Percentiles rank a stretch among this genome's conserved stretches.
phyloP scores from a whole-genome alignment of 306 rosid species.

The Ceratonia siliqua region DNA sequence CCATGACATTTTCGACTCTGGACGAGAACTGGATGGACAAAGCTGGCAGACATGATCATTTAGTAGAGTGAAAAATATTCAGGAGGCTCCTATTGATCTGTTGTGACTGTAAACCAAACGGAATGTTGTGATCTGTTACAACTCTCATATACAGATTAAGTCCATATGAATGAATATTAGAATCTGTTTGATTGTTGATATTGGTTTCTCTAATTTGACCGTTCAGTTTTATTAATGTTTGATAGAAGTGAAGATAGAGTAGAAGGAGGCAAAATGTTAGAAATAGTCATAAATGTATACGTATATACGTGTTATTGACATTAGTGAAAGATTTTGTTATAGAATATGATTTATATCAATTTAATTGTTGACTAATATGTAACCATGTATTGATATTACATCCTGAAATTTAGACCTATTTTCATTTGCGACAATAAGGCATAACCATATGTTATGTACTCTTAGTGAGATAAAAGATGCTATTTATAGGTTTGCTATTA shows the following conservation, averaged over 20 bases:
- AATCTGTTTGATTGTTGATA: background rate
- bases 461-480: too few relatives aligned
- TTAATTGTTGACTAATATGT: background rate
- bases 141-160: background rate
- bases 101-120: background rate
- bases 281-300: too few relatives aligned
- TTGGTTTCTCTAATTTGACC: background rate
- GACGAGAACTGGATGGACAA: background rate
- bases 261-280: too few relatives aligned
- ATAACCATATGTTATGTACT: too few relatives aligned
- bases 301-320: too few relatives aligned
- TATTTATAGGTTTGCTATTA: too few relatives aligned
- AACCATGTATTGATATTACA: too few relatives aligned
- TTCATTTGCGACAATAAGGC: too few relatives aligned
- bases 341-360: background rate
- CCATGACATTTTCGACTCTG: background rate
- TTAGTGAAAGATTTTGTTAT: too few relatives aligned
- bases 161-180: slow-evolving; percentile 4
- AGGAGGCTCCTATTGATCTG: background rate
- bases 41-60: background rate
- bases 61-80: slow-evolving; percentile 2
- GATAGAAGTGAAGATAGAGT: too few relatives aligned
- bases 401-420: too few relatives aligned
- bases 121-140: slow-evolving; percentile 6
- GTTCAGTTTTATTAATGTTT: background rate